Percentiles rank a stretch among this genome's conserved stretches.
These are phyloP conservation scores for Thelonectria olida DNA, from an alignment of 2,329 filamentous ascomycete species.

Conservation along the genomic window DNA sequence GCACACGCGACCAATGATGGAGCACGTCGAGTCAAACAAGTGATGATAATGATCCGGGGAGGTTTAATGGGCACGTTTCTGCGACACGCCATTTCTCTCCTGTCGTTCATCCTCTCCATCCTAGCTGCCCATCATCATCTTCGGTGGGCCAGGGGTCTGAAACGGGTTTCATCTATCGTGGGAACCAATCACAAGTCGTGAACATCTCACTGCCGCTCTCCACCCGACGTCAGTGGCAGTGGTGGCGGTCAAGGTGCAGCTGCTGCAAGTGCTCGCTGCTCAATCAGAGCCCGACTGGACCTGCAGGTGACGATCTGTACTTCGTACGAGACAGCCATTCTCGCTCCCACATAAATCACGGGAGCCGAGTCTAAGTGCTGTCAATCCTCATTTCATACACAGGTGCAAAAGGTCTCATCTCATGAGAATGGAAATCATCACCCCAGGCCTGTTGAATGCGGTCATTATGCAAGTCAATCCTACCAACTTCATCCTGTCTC, in stretches of 20 bases:
- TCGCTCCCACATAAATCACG: too few relatives aligned
- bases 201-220: slow-evolving; percentile 23
- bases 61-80: neutral
- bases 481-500: slow-evolving; percentile 2
- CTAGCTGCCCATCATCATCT: slow-evolving; percentile 8
- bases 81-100: neutral
- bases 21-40: slow-evolving; percentile 5
- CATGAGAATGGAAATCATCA: too few relatives aligned
- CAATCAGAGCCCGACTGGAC: neutral
- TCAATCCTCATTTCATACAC: neutral
- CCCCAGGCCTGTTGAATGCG: neutral
- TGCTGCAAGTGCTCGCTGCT: neutral
- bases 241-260: slow-evolving; percentile 18
- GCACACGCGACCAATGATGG: slow-evolving; percentile 8
- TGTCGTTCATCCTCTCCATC: slow-evolving; percentile 15
- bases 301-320: neutral
- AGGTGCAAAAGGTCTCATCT: too few relatives aligned
- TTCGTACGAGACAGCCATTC: too few relatives aligned
- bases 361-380: neutral
- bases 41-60: neutral
- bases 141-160: slow-evolving; percentile 35
- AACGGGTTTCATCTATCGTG: slow-evolving; percentile 34
- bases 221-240: slow-evolving; percentile 25
- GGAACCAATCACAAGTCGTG: slow-evolving; percentile 26
- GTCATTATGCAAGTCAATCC: neutral